Conservation (phyloP, 2,329 filamentous ascomycete genomes). For the Exserohilum turcica region DNA sequence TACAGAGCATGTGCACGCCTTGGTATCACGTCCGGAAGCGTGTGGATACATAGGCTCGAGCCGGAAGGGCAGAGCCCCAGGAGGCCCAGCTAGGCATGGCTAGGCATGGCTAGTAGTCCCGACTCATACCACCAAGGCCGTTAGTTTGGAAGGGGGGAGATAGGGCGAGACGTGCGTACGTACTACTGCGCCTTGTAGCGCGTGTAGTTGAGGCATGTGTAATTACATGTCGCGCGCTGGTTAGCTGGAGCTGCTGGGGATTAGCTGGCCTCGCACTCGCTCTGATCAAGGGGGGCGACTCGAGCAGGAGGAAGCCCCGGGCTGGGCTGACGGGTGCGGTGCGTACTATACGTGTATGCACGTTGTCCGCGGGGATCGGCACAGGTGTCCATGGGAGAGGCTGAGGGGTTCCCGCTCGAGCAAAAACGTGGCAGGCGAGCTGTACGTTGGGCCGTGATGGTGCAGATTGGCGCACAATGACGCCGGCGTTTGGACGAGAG, state of each 20-base stretch:
- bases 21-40: too few species aligned
- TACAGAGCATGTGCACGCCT: too few species aligned
- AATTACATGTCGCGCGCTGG: background rate
- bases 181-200: too few species aligned
- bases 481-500: background rate
- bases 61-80: too few species aligned
- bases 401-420: slow-evolving; percentile 8
- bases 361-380: background rate
- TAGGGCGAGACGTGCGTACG: too few species aligned
- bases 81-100: too few species aligned
- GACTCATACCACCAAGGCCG: too few species aligned
- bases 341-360: too few species aligned
- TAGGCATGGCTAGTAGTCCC: too few species aligned
- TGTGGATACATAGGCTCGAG: too few species aligned
- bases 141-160: too few species aligned
- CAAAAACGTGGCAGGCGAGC: slow-evolving; percentile 13
- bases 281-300: background rate
- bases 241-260: slow-evolving; percentile 1
- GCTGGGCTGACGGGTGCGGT: background rate
- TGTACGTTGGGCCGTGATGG: slow-evolving; percentile 2
- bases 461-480: background rate
- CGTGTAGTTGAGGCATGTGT: background rate
- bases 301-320: background rate
- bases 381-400: background rate
- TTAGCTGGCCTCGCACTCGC: slow-evolving; percentile 4